These are phyloP conservation scores for Coprinopsis marcescibilis DNA, from an alignment of 768 basidiomycete genomes.

Conservation along the genomic window DNA sequence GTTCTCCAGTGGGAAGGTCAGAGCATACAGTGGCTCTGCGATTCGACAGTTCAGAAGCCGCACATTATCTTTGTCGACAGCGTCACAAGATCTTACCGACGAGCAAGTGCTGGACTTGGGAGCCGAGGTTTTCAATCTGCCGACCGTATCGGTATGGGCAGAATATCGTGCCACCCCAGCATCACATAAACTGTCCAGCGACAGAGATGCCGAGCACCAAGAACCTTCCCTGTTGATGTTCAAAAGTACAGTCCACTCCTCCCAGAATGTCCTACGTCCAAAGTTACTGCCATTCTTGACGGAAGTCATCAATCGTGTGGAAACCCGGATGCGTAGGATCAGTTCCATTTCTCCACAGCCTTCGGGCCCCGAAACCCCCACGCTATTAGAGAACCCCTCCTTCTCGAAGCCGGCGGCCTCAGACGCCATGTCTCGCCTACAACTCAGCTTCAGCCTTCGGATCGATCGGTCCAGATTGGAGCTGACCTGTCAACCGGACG, in stretches of 20 bases:
- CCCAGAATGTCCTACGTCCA: slow-evolving; percentile 79
- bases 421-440: slow-evolving; percentile 44
- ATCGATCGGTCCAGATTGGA: slow-evolving; percentile 87
- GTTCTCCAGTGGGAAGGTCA: slow-evolving; percentile 83
- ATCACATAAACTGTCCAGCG: slow-evolving; percentile 30
- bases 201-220: slow-evolving; percentile 25
- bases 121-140: slow-evolving; percentile 66
- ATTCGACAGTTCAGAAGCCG: slow-evolving; percentile 34
- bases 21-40: slow-evolving; percentile 53
- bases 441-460: slow-evolving; percentile 80
- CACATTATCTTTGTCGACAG: slow-evolving; percentile 24
- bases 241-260: slow-evolving; percentile 85
- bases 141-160: slow-evolving; percentile 74
- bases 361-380: slow-evolving; percentile 9
- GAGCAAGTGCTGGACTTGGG: slow-evolving; percentile 47
- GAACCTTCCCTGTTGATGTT: slow-evolving; percentile 62
- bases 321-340: slow-evolving; percentile 59
- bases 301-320: slow-evolving; percentile 64
- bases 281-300: slow-evolving; percentile 81
- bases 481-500: slow-evolving; percentile 85
- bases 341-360: slow-evolving; percentile 25
- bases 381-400: slow-evolving; percentile 11
- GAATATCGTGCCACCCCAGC: slow-evolving; percentile 67
- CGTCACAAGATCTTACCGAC: slow-evolving; percentile 40
- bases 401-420: slow-evolving; percentile 16